Evolutionary conservation across 2,329 filamentous ascomycete genomes (phyloP).

Genomic region (Leptographium galeiforme): DNA sequence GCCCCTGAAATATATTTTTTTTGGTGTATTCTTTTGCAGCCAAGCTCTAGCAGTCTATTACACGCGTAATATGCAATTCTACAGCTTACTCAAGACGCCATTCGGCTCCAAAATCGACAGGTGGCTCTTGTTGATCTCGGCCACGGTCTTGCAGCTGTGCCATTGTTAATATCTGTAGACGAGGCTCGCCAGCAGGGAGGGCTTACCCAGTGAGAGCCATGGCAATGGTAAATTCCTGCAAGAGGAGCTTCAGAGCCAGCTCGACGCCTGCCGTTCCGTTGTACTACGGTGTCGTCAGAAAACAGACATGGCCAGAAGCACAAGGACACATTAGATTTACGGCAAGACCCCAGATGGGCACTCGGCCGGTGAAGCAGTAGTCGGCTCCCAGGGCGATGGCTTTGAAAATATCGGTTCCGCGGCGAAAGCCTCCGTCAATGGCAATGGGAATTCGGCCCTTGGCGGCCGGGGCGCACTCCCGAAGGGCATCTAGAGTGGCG

Average conservation of each 20-base stretch:
- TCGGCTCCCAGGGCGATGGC: conserved; percentile 36
- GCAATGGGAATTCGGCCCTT: conserved; percentile 29
- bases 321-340: too few species aligned
- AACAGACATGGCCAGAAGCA: too few species aligned
- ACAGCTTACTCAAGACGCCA: neutral
- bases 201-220: conserved; percentile 53
- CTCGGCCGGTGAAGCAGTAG: conserved; percentile 32
- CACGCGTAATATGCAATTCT: too few species aligned
- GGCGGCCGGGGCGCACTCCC: conserved; percentile 32
- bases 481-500: conserved; percentile 27
- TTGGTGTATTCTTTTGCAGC: neutral
- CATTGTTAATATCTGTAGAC: neutral
- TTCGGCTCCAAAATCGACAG: neutral
- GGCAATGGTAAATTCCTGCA: conserved; percentile 96
- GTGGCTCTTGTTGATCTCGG: neutral
- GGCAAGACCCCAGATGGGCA: conserved; percentile 32
- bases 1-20: conserved; percentile 5
- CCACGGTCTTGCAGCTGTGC: neutral
- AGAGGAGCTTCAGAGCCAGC: conserved; percentile 78
- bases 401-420: conserved; percentile 38
- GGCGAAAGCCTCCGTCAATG: conserved; percentile 33
- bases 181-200: neutral
- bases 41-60: too few species aligned
- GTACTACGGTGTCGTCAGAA: neutral
- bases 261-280: conserved; percentile 75